Base-by-base conservation (phyloP, 2,329 filamentous ascomycete genomes). In the Beauveria rudraprayagi region DNA sequence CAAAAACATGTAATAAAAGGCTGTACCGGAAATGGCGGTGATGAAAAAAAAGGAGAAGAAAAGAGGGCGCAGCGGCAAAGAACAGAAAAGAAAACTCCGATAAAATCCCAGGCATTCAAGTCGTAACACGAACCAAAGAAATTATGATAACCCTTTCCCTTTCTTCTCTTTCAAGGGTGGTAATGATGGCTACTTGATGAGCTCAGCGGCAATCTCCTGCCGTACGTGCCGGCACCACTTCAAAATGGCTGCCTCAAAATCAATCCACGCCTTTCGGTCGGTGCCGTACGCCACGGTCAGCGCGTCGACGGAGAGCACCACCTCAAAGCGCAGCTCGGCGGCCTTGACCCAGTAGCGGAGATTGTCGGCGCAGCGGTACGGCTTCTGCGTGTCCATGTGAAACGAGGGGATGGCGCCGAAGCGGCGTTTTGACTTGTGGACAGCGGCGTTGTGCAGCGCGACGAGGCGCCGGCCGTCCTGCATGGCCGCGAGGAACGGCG, bases 271-370 rank as follows among this genome's bases (percentile, higher is more conserved):
- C 58, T 84, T 80, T 1, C 81, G 81, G 55, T 83, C 80, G 63
- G 81, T 87, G 69, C 87, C 88, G 70, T 92, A 89, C 24, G 96
- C 92, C 8, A 97, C 83, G 30, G 88, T 91, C 74, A 95, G 87
- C 24, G 93, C 91, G 69, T 97, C 91, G 59, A 96, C 81, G 65
- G 88, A 84, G 56, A 97, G 79, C 66, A 89, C 83, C 44, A 92
- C 84, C 75, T 97, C 94, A 87, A 93, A 99, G 60, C 94, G 86
- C 62, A 97, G 80, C 76, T 99, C 92, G 8, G 92, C 92, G 1
- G 93, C 94, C 77, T 99, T 99, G 75, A 90, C 84, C 93, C 94
- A 99, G 78, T 89, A 99, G 46, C 92, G 85, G 64, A 99, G 80
- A 72, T 99, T 99, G 67, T 99, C 94, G 3, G 92, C 91, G 64